These are phyloP conservation scores for Cafeteria roenbergensis DNA, from an alignment of 108 stramenopile genomes.

Conservation along the genomic window DNA sequence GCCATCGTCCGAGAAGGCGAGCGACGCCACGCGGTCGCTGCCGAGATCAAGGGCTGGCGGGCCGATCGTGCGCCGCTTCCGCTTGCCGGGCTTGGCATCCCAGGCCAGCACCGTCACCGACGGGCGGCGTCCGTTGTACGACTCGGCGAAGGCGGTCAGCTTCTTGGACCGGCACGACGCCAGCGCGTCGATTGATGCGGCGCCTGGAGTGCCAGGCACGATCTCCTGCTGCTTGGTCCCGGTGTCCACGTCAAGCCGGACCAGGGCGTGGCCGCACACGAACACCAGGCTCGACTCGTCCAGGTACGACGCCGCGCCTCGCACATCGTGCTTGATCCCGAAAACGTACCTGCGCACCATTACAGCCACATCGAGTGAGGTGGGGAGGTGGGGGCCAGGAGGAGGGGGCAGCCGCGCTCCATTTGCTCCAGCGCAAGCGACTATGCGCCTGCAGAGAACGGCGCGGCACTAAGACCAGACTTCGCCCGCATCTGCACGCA, in stretches of 20 bases:
- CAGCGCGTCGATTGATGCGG: slow-evolving; percentile 30
- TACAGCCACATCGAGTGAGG: too few relatives aligned
- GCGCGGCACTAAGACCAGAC: too few relatives aligned
- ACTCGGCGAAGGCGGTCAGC: slow-evolving; percentile 21
- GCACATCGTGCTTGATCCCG: slow-evolving; percentile 34
- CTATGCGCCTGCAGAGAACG: too few relatives aligned
- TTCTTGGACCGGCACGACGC: slow-evolving; percentile 22
- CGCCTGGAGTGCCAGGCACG: slow-evolving; percentile 22
- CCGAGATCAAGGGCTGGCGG: slow-evolving; percentile 22
- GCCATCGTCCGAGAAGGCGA: slow-evolving; percentile 37
- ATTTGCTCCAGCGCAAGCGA: too few relatives aligned
- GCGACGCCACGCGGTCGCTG: slow-evolving; percentile 9
- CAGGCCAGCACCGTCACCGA: neutral
- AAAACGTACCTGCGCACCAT: slow-evolving; percentile 35
- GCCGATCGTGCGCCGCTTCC: neutral
- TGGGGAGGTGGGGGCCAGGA: too few relatives aligned
- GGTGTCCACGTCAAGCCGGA: slow-evolving; percentile 31
- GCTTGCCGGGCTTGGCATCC: neutral
- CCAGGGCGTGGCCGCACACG: slow-evolving; percentile 33
- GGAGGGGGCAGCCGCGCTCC: too few relatives aligned
- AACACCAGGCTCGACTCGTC: slow-evolving; percentile 37
- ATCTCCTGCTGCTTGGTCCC: slow-evolving; percentile 26
- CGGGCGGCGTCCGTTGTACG: neutral
- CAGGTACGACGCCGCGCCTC: slow-evolving; percentile 24
- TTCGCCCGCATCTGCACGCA: too few relatives aligned